Conservation (phyloP, 495 filamentous ascomycete genomes). For the Jackrogersella multiformis region DNA sequence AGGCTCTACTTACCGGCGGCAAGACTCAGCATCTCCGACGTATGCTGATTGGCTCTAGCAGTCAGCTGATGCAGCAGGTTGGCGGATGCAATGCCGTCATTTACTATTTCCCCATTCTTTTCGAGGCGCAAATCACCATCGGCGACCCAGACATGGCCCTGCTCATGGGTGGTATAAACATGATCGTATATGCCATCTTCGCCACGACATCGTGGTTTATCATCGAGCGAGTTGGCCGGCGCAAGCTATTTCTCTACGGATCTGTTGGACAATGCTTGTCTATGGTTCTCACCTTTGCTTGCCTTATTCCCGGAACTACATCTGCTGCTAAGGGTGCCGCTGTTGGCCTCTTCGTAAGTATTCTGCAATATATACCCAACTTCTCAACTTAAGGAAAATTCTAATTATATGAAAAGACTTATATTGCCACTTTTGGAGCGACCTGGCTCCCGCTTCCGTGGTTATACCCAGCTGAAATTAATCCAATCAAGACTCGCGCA, state of each 20-base stretch:
- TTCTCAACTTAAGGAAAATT: background rate
- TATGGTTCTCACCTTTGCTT: constrained; percentile 74
- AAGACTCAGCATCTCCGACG: constrained; percentile 68
- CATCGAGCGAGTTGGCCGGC: constrained; percentile 72
- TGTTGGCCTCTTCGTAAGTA: constrained; percentile 60
- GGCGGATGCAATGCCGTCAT: constrained; percentile 77
- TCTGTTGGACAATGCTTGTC: constrained; percentile 69
- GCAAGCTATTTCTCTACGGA: constrained; percentile 67
- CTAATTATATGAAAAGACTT: constrained; percentile 32
- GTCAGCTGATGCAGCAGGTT: constrained; percentile 76
- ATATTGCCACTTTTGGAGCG: constrained; percentile 65
- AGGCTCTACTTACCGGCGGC: constrained; percentile 63
- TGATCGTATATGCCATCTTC: constrained; percentile 76
- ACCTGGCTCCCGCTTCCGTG: constrained; percentile 72
- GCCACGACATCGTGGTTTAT: constrained; percentile 79
- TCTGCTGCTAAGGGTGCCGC: constrained; percentile 47
- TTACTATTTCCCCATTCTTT: constrained; percentile 65
- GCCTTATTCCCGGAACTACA: constrained; percentile 64
- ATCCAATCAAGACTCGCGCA: constrained; percentile 76
- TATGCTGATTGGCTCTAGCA: constrained; percentile 63
- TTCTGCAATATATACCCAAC: constrained; percentile 41
- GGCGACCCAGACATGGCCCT: constrained; percentile 37
- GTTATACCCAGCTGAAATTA: constrained; percentile 62
- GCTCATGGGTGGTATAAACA: constrained; percentile 45
- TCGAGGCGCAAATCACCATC: constrained; percentile 49